A percentile compares a stretch with the other conserved stretches of the same genome.
Conservation (phyloP, 2,329 filamentous ascomycete species). For the Fusarium compactum region DNA sequence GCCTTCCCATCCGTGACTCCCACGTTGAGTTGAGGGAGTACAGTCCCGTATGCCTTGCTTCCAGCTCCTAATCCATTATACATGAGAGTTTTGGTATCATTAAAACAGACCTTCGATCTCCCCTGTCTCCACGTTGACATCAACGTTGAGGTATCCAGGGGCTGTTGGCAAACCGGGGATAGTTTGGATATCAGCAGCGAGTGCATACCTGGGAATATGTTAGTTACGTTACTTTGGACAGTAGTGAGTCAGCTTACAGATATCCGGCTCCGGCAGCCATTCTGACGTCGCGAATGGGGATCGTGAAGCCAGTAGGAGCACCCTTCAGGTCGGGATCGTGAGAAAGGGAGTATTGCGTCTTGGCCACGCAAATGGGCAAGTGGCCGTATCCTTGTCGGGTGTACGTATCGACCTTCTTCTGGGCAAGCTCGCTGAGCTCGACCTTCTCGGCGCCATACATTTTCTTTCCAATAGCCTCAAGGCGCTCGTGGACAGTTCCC, state of each 20-base stretch:
- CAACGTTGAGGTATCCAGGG: conserved; percentile 94
- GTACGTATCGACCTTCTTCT: conserved; percentile 97
- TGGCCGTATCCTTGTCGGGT: conserved; percentile 91
- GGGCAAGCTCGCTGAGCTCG: conserved; percentile 92
- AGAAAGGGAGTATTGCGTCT: conserved; percentile 97
- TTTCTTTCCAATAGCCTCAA: conserved; percentile 87
- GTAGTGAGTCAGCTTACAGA: conserved; percentile 67
- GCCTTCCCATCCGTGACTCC: conserved; percentile 42
- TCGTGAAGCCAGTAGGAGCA: conserved; percentile 91
- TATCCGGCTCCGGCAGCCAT: conserved; percentile 96
- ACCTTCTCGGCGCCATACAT: conserved; percentile 95
- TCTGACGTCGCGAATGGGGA: conserved; percentile 93
- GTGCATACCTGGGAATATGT: conserved; percentile 74
- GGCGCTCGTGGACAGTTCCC: conserved; percentile 85
- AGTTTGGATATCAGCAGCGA: conserved; percentile 97
- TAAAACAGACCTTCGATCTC: conserved; percentile 93
- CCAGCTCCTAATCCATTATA: conserved; percentile 10
- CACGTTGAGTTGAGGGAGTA: conserved; percentile 48
- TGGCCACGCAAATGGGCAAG: conserved; percentile 95
- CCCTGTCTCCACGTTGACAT: conserved; percentile 84
- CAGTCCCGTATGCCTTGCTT: conserved; percentile 17
- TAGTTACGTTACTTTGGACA: conserved; percentile 49
- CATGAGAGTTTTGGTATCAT: conserved; percentile 5
- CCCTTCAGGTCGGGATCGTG: conserved; percentile 96
- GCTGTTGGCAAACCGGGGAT: conserved; percentile 96